phyloP scores from a whole-genome alignment of 1,139 yeast species.

The Taphrina sp. region DNA sequence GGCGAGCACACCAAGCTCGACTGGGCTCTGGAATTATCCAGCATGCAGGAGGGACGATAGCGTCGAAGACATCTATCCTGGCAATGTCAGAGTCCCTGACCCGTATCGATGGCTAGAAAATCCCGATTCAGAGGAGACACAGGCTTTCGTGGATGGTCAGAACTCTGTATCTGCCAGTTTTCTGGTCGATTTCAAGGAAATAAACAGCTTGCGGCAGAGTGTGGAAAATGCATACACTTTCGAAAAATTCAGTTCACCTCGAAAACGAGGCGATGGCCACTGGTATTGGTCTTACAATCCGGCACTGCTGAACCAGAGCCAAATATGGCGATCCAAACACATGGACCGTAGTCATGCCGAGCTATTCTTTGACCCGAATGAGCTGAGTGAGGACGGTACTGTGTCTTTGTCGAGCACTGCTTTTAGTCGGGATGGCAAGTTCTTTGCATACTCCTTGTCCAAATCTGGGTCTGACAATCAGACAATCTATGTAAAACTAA shows the following conservation, averaged over 20 bases:
- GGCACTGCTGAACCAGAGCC: conserved; percentile 25
- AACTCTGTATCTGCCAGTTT: conserved; percentile 9
- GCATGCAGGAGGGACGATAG: conserved; percentile 14
- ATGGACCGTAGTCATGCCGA: conserved; percentile 18
- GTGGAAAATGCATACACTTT: conserved; percentile 13
- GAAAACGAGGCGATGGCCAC: conserved; percentile 20
- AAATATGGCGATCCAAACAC: conserved; percentile 27
- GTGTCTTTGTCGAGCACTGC: conserved; percentile 22
- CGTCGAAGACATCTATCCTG: conserved; percentile 22
- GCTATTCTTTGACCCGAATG: conserved; percentile 29
- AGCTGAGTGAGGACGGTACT: conserved; percentile 26
- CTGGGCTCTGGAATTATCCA: conserved; percentile 25
- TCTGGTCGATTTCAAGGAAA: conserved; percentile 3
- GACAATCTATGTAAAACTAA: conserved; percentile 22
- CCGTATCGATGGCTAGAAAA: conserved; percentile 29
- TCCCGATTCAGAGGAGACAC: conserved; percentile 27
- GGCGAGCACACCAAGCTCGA: too few species aligned
- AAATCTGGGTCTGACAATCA: conserved; percentile 27
- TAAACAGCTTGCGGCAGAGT: background rate
- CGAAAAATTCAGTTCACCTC: conserved; percentile 23
- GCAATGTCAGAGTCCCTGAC: conserved; percentile 23
- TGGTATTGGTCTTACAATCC: conserved; percentile 29
- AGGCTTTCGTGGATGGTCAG: conserved; percentile 29
- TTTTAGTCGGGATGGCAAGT: conserved; percentile 17
- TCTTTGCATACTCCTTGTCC: conserved; percentile 23